Evolutionary conservation across 352 stramenopile genomes (phyloP).

Genomic region (Chrysophaeum taylorii): DNA sequence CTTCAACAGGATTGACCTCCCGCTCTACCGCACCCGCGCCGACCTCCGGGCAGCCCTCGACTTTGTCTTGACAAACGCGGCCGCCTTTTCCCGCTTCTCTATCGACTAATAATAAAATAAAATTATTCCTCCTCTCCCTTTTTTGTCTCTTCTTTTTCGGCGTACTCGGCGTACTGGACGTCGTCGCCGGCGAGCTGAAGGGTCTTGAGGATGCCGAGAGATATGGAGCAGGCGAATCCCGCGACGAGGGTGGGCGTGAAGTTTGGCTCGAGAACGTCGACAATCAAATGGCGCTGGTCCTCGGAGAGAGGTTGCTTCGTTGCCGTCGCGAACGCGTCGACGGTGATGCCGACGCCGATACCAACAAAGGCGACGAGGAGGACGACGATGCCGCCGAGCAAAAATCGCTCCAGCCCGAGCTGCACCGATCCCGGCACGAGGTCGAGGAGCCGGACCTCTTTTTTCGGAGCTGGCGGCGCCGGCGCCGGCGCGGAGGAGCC

Average conservation of each 20-base stretch:
- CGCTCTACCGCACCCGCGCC: slow-evolving; percentile 77
- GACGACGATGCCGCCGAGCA: slow-evolving; percentile 1
- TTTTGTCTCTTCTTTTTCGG: too few relatives aligned
- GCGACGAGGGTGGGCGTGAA: slow-evolving; percentile 1
- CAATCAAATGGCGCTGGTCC: neutral
- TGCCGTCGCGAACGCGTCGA: neutral
- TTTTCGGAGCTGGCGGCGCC: too few relatives aligned
- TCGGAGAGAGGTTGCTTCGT: neutral
- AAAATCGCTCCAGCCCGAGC: neutral
- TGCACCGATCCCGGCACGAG: neutral
- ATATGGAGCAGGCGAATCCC: slow-evolving; percentile 8
- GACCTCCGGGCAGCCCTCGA: slow-evolving; percentile 42
- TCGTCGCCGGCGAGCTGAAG: slow-evolving; percentile 2
- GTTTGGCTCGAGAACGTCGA: neutral
- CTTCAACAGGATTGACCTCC: slow-evolving; percentile 86
- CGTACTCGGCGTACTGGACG: slow-evolving; percentile 9
- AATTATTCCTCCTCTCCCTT: too few relatives aligned
- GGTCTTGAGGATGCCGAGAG: slow-evolving; percentile 1
- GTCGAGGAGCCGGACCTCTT: neutral
- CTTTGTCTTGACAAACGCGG: neutral
- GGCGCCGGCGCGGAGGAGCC: neutral
- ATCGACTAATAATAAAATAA: too few relatives aligned
- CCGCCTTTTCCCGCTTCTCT: neutral
- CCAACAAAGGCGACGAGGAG: neutral
- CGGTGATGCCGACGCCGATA: slow-evolving; percentile 2